Conservation (phyloP, 495 filamentous ascomycete genomes). For the Glonium stellatum region DNA sequence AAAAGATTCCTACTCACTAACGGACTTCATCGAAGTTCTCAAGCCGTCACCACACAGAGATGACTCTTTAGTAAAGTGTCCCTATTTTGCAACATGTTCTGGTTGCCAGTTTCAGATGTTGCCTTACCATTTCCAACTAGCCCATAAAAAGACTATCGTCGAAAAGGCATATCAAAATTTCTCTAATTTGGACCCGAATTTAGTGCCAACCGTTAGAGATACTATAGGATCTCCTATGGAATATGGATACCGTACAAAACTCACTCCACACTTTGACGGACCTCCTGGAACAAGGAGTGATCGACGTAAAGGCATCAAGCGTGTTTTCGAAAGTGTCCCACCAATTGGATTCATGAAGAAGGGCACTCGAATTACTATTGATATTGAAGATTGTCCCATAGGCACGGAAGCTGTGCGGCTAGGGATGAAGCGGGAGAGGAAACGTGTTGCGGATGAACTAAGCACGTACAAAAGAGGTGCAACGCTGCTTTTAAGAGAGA, state of each 20-base stretch:
- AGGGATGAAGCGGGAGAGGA: constrained; percentile 68
- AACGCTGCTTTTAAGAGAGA: constrained; percentile 83
- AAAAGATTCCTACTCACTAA: constrained; percentile 56
- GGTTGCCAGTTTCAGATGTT: constrained; percentile 98
- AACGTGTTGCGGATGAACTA: constrained; percentile 61
- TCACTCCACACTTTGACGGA: constrained; percentile 89
- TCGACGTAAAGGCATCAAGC: constrained; percentile 38
- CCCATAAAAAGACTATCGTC: constrained; percentile 75
- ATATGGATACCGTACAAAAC: constrained; percentile 91
- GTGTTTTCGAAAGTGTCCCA: constrained; percentile 50
- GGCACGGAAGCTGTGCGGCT: constrained; percentile 74
- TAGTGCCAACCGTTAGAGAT: constrained; percentile 68
- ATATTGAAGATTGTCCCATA: constrained; percentile 97
- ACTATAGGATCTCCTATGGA: constrained; percentile 85
- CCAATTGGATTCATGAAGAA: constrained; percentile 89
- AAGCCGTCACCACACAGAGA: constrained; percentile 68
- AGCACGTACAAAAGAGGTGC: constrained; percentile 70
- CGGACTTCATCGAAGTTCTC: constrained; percentile 75
- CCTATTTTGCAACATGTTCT: constrained; percentile 79
- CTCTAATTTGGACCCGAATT: constrained; percentile 66
- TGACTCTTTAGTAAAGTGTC: constrained; percentile 67
- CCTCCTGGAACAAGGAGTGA: constrained; percentile 47
- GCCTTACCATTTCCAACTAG: constrained; percentile 76
- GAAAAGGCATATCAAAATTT: constrained; percentile 91
- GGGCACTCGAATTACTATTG: constrained; percentile 61